Evolutionary conservation across 2,329 filamentous ascomycete genomes (phyloP), one percentile per base, ranked within the genome.

Genomic region (Colletotrichum sp.): DNA sequence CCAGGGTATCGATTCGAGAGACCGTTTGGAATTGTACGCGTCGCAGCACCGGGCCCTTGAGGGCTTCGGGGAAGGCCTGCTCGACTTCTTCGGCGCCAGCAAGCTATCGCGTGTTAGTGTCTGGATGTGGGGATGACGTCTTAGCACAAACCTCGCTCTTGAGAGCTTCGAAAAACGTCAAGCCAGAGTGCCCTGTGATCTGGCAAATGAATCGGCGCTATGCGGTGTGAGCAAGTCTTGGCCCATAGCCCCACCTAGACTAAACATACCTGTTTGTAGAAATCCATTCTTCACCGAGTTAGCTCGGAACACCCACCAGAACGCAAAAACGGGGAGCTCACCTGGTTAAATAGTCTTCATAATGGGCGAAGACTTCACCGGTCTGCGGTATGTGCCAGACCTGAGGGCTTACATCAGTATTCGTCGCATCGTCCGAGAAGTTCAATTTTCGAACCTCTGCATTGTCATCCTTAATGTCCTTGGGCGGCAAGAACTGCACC

Each of bases 311-410:
- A 32, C 24, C 28, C 12, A 12, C 10, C 66, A 30, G 24, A 68
- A 34, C 56, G 32, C 18, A 34, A 32, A 10, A 64, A 74, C 13
- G 64, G 18, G 65, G 62, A 68, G 69, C 93, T 83, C 89, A 96
- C 95, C 96, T 92, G 80, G 91, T 90, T 43, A 98, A 86, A 85
- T 98, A 99, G 56, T 94, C 92, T 81, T 98, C 96, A 84, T 98
- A 98, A 66, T 93, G 94, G 24, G 90, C 88, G 82, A 98, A 99
- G 73, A 98, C 89, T 86, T 99, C 97, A 58, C 94, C 95, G 16
- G 97, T 98, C 84, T 96, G 93, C 72, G 93, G 89, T 78, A 99
- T 98, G 78, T 95, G 91, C 95, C 96, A 99, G 72, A 98, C 93
- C 96, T 98, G 82, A 64, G 52, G 62, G 74, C n/a, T 67, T 75